Evolutionary conservation across 2,329 filamentous ascomycete genomes (phyloP).

Genomic region (Calonectria montana): DNA sequence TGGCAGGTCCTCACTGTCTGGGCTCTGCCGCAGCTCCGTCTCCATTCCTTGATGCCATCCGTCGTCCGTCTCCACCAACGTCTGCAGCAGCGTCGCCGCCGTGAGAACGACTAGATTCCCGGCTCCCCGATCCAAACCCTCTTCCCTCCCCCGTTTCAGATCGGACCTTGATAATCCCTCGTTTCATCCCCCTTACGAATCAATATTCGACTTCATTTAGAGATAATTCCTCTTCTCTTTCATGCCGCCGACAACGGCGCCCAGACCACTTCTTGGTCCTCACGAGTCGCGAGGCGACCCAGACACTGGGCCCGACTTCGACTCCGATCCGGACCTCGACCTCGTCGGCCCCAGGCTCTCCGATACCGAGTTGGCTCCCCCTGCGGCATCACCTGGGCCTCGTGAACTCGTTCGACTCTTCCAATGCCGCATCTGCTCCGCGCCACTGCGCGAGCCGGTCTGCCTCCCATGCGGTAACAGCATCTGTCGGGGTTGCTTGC

Average conservation of each 20-base stretch:
- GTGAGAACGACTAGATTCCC: not conserved
- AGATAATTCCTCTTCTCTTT: not conserved
- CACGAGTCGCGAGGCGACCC: slow-evolving; percentile 5
- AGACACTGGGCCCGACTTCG: slow-evolving; percentile 4
- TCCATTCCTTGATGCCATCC: not conserved
- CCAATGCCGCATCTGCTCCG: slow-evolving; percentile 81
- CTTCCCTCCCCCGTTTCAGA: not conserved
- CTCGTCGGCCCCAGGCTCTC: not conserved
- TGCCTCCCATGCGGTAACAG: slow-evolving; percentile 86
- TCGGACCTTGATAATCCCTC: not conserved
- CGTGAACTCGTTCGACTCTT: slow-evolving; percentile 71
- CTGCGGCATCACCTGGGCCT: slow-evolving; percentile 23
- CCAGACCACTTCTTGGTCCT: slow-evolving; percentile 5
- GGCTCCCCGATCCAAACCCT: not conserved
- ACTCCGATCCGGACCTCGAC: not conserved
- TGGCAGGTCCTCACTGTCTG: not conserved
- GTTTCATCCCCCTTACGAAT: not conserved
- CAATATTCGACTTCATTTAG: not conserved
- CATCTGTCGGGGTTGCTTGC: slow-evolving; percentile 81
- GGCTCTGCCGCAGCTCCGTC: not conserved
- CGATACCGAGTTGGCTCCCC: not conserved
- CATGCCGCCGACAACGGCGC: slow-evolving; percentile 14
- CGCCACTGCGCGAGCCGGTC: slow-evolving; percentile 74
- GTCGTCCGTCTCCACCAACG: not conserved
- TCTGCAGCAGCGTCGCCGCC: slow-evolving; percentile 3